Conservation (phyloP, 805 yeast genomes). For the Yarrowia sp. region DNA sequence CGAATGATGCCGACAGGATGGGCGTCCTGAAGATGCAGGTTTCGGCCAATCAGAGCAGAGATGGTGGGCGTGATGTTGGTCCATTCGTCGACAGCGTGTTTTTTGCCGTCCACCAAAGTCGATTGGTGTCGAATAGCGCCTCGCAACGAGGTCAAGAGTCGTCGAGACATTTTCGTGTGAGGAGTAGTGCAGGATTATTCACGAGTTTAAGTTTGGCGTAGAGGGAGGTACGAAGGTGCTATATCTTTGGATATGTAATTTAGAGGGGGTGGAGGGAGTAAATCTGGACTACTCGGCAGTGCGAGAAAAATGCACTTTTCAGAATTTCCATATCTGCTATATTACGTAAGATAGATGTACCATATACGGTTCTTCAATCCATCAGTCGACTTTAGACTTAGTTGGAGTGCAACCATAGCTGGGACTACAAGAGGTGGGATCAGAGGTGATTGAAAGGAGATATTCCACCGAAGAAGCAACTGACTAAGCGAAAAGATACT, state of each 20-base stretch:
- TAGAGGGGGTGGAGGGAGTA: background rate
- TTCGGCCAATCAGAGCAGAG: conserved; percentile 60
- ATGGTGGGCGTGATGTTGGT: conserved; percentile 83
- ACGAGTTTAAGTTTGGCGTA: background rate
- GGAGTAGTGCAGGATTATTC: background rate
- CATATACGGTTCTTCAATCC: too few relatives aligned
- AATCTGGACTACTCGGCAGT: too few relatives aligned
- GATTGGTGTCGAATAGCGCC: conserved; percentile 10
- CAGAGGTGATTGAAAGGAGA: too few relatives aligned
- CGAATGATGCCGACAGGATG: conserved; percentile 91
- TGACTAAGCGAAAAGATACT: too few relatives aligned
- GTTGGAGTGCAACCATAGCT: too few relatives aligned
- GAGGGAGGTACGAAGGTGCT: too few relatives aligned
- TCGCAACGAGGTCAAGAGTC: background rate
- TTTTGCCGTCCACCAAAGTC: conserved; percentile 39
- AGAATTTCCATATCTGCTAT: background rate
- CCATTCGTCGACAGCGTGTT: conserved; percentile 65
- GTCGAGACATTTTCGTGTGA: background rate
- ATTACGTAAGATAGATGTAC: too few relatives aligned
- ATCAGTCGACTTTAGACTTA: too few relatives aligned
- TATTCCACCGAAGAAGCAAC: too few relatives aligned
- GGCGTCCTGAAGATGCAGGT: conserved; percentile 64
- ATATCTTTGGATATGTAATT: too few relatives aligned
- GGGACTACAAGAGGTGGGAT: too few relatives aligned
- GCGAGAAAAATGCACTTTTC: background rate